Conservation (phyloP, 495 filamentous ascomycete species). For the Aspergillus bridgeri region DNA sequence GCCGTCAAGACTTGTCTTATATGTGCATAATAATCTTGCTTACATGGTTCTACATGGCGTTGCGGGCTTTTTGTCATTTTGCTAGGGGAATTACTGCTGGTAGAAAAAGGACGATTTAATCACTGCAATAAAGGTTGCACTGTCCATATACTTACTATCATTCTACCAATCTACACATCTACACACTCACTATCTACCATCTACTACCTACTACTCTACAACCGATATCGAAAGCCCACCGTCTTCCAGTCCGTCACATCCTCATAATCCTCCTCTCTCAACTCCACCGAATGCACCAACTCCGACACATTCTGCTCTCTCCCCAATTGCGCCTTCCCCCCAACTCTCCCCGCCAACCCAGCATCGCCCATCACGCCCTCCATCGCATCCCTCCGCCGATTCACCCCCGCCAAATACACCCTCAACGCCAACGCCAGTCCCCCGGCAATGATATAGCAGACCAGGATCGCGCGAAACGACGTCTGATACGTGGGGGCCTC, state of each 20-base stretch:
- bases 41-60: not conserved
- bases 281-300: conserved; percentile 26
- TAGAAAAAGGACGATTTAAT: not conserved
- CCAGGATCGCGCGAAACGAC: conserved; percentile 50
- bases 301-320: conserved; percentile 26
- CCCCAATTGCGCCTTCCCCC: conserved; percentile 14
- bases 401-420: conserved; percentile 38
- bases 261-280: conserved; percentile 42
- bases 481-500: conserved; percentile 39
- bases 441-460: conserved; percentile 47
- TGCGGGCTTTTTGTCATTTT: not conserved
- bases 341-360: conserved; percentile 23
- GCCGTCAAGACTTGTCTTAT: not conserved
- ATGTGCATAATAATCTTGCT: not conserved
- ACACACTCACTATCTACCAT: not conserved
- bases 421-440: conserved; percentile 37
- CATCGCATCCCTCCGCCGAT: conserved; percentile 32
- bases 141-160: not conserved
- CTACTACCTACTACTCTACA: conserved; percentile 3
- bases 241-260: conserved; percentile 54
- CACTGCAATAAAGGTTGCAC: not conserved
- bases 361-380: conserved; percentile 42
- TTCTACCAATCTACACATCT: not conserved
- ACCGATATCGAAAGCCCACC: conserved; percentile 49
- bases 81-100: not conserved